These are phyloP conservation scores for Westerdykella aurantiaca DNA, from an alignment of 2,329 filamentous ascomycete genomes.

Conservation along the genomic window DNA sequence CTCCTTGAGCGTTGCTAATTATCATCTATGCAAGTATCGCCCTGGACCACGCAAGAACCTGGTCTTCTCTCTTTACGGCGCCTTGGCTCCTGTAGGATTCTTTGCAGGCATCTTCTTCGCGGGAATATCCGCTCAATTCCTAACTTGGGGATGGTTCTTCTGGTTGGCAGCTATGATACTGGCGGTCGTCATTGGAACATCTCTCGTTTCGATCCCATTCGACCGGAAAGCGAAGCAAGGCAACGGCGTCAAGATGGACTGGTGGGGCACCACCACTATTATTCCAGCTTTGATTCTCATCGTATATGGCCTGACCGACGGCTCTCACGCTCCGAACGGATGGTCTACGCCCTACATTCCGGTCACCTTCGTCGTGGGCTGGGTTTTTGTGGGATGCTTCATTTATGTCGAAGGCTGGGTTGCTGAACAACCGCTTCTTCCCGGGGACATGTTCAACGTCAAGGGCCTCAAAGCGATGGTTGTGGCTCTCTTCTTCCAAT, in stretches of 20 bases:
- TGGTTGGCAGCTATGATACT: constrained; percentile 31
- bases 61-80: constrained; percentile 56
- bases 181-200: constrained; percentile 22
- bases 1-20: not conserved
- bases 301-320: constrained; percentile 70
- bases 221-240: constrained; percentile 6
- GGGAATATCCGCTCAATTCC: constrained; percentile 26
- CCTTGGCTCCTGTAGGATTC: constrained; percentile 47
- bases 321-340: constrained; percentile 59
- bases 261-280: constrained; percentile 32
- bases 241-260: constrained; percentile 32
- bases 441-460: constrained; percentile 62
- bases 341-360: constrained; percentile 72
- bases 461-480: constrained; percentile 54
- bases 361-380: constrained; percentile 58
- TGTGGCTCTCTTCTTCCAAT: constrained; percentile 42
- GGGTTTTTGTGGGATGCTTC: constrained; percentile 53
- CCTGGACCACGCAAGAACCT: constrained; percentile 65
- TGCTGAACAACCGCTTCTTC: constrained; percentile 61
- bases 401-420: constrained; percentile 70
- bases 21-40: constrained; percentile 45
- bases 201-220: constrained; percentile 28
- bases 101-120: constrained; percentile 36
- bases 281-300: constrained; percentile 58
- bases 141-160: constrained; percentile 32